These are phyloP conservation scores for Solanum dulcamara DNA, from an alignment of 257 asterid species.

Conservation along the genomic window DNA sequence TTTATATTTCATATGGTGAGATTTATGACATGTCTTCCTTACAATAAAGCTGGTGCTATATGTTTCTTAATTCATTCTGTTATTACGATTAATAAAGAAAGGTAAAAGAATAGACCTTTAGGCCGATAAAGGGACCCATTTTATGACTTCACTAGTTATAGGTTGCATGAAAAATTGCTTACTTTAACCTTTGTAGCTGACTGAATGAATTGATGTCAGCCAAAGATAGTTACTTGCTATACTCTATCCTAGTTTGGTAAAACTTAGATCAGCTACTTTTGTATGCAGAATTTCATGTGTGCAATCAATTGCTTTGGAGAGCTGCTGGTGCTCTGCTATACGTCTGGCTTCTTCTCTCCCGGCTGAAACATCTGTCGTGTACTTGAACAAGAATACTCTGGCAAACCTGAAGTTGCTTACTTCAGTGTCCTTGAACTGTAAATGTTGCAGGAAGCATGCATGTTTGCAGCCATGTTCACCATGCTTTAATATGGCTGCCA, in stretches of 20 bases:
- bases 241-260: too few species aligned
- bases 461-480: not conserved
- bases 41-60: not conserved
- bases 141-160: too few species aligned
- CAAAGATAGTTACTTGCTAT: too few species aligned
- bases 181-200: too few species aligned
- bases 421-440: not conserved
- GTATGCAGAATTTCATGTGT: not conserved
- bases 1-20: conserved; percentile 14
- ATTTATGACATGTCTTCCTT: not conserved
- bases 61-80: not conserved
- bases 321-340: not conserved
- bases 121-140: too few species aligned
- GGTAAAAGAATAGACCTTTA: not conserved
- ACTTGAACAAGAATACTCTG: not conserved
- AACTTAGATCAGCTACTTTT: not conserved
- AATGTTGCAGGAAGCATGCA: not conserved
- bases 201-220: too few species aligned
- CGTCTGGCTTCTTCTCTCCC: not conserved
- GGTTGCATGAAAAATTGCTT: too few species aligned
- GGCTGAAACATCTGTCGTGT: not conserved
- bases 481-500: not conserved
- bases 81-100: not conserved
- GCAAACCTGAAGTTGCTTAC: not conserved
- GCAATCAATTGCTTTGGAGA: not conserved